Base-by-base conservation (phyloP, 1,139 yeast species). In the Suhomyces wounanorum region DNA sequence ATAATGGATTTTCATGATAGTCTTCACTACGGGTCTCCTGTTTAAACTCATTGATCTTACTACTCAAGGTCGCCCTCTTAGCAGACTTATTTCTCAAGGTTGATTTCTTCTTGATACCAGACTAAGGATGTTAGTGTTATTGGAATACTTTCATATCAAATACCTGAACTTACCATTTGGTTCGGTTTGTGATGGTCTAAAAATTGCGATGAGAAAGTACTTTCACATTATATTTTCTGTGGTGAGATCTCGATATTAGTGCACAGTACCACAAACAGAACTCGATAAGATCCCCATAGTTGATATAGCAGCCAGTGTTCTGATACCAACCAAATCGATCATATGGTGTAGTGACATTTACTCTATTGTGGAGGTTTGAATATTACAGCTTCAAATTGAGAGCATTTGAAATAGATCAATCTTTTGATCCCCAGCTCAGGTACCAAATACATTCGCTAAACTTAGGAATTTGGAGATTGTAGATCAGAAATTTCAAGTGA, bases 1-100 rank as follows among this genome's bases (percentile, higher is more conserved):
- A 69, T 57, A 80, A 74, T 0, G 87, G 87, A 58, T 81, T 79
- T 52, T 73, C 76, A 48, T 73, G 75, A 11, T 53, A 59, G 5
- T 45, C 49, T n/a, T 53, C 55, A 10, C 43, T 41, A 8, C 48
- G 52, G 16, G 55, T 49, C n/a, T 61, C 61, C 40, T 61, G 63
- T 45, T 62, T 63, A 52, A 66, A 61, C 47, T 65, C 70, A 2
- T 63, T 56, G 45, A 73, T 66, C 54, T 69, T 72, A 47, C 59
- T 62, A 40, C 68, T 47, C 35, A 63, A 52, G 13, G 49, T 57
- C 2, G 65, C 47, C 47, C 60, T 59, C 44, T 64, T 60, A 23
- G 70, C 57, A 11, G 71, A 58, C 53, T 74, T 76, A 51, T 67
- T 65, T 54, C 80, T 65, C 47, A 75, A 62, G 1, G 72, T 67